Evolutionary conservation across 2,329 filamentous ascomycete species (phyloP).

Genomic region (Pezicula radicicola): DNA sequence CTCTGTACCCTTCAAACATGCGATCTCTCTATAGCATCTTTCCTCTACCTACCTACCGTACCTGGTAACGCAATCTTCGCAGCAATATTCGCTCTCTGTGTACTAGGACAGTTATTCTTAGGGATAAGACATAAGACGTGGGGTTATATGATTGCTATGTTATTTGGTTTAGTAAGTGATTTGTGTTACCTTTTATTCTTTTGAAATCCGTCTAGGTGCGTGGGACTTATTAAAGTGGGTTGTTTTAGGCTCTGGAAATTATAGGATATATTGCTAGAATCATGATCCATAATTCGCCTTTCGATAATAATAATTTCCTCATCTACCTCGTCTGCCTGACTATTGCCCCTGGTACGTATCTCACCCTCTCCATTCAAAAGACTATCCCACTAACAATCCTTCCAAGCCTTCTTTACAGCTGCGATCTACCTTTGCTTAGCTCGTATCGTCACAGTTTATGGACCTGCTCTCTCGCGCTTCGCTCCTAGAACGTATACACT

Average conservation of each 20-base stretch:
- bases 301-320: conserved; percentile 43
- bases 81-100: conserved; percentile 43
- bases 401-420: conserved; percentile 47
- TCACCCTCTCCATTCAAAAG: not conserved
- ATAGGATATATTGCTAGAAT: conserved; percentile 56
- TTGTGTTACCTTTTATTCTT: too few relatives aligned
- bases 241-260: conserved; percentile 40
- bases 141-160: conserved; percentile 48
- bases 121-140: conserved; percentile 52
- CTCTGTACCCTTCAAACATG: conserved; percentile 27
- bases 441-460: conserved; percentile 51
- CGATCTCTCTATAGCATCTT: conserved; percentile 51
- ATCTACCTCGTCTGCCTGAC: conserved; percentile 53
- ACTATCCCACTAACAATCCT: not conserved
- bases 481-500: conserved; percentile 47
- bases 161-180: conserved; percentile 39
- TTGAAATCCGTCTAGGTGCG: too few relatives aligned
- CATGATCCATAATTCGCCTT: conserved; percentile 49
- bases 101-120: conserved; percentile 40
- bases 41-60: conserved; percentile 56
- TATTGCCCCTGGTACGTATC: conserved; percentile 39
- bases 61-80: conserved; percentile 54
- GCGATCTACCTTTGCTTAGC: conserved; percentile 56
- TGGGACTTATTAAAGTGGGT: too few relatives aligned
- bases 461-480: conserved; percentile 40